Conservation (phyloP, 768 basidiomycete genomes). For the Lactifluus pinguis region DNA sequence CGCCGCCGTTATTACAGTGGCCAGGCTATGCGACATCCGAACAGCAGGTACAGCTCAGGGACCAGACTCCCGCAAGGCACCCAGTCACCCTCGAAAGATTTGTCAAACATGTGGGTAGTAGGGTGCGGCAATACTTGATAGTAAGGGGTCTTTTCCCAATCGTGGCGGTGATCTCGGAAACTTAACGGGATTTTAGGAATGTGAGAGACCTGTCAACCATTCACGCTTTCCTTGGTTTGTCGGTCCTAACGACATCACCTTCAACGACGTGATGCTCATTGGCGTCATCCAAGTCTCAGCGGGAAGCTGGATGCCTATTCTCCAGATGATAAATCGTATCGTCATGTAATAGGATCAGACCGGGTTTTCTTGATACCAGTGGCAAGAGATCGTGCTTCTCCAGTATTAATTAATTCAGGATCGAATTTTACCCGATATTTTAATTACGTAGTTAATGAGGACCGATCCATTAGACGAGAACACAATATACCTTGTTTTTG, state of each 20-base stretch:
- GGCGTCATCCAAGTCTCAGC: slow-evolving; percentile 15
- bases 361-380: background rate
- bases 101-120: slow-evolving; percentile 10
- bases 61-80: background rate
- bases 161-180: background rate
- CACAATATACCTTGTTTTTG: background rate
- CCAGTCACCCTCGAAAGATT: slow-evolving; percentile 1
- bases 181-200: background rate
- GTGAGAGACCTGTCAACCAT: background rate
- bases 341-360: background rate
- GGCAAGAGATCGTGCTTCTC: background rate
- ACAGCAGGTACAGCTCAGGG: slow-evolving; percentile 7
- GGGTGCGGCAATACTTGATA: slow-evolving; percentile 1
- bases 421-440: background rate
- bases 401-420: background rate
- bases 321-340: slow-evolving; percentile 5
- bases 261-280: slow-evolving; percentile 12
- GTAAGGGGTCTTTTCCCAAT: background rate
- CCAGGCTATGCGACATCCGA: slow-evolving; percentile 6
- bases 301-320: slow-evolving; percentile 17
- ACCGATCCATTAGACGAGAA: background rate
- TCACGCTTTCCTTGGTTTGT: background rate
- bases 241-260: background rate
- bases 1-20: slow-evolving; percentile 1
- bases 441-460: background rate